These are phyloP conservation scores for Furcasterigmium sp. DNA, from an alignment of 2,329 filamentous ascomycete genomes.

Conservation along the genomic window DNA sequence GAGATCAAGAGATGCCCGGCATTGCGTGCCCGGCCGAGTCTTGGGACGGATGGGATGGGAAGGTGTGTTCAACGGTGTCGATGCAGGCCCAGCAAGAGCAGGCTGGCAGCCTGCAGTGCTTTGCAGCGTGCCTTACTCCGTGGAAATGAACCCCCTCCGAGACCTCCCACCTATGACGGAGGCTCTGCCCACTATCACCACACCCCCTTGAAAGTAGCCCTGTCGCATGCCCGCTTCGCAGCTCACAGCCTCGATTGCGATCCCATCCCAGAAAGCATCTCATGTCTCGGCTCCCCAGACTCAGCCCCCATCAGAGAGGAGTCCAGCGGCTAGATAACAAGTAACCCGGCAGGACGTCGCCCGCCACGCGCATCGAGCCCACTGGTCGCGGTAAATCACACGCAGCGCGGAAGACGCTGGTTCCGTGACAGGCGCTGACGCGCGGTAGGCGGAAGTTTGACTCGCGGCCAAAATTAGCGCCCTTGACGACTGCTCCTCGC, in stretches of 20 bases:
- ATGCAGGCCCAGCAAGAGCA: no score
- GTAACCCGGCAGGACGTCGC: background rate
- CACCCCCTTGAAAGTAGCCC: slow-evolving; percentile 6
- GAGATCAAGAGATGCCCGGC: no score
- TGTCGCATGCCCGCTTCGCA: background rate
- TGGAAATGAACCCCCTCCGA: slow-evolving; percentile 2
- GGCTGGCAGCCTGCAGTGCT: no score
- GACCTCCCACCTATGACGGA: background rate
- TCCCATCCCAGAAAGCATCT: background rate
- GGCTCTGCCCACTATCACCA: slow-evolving; percentile 12
- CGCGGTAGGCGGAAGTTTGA: no score
- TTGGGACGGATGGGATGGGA: no score
- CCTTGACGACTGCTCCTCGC: no score
- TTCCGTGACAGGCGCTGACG: background rate
- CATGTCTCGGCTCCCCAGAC: slow-evolving; percentile 5
- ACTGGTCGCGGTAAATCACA: no score
- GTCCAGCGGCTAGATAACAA: slow-evolving; percentile 6
- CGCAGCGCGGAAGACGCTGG: background rate
- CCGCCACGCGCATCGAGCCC: no score
- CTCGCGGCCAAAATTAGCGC: no score
- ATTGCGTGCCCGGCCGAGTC: no score
- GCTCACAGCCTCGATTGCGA: slow-evolving; percentile 10
- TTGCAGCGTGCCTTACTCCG: no score
- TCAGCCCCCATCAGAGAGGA: slow-evolving; percentile 8
- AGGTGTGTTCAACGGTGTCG: no score